These are phyloP conservation scores for Dissoconium aciculare DNA, from an alignment of 2,329 filamentous ascomycete species.

Conservation along the genomic window DNA sequence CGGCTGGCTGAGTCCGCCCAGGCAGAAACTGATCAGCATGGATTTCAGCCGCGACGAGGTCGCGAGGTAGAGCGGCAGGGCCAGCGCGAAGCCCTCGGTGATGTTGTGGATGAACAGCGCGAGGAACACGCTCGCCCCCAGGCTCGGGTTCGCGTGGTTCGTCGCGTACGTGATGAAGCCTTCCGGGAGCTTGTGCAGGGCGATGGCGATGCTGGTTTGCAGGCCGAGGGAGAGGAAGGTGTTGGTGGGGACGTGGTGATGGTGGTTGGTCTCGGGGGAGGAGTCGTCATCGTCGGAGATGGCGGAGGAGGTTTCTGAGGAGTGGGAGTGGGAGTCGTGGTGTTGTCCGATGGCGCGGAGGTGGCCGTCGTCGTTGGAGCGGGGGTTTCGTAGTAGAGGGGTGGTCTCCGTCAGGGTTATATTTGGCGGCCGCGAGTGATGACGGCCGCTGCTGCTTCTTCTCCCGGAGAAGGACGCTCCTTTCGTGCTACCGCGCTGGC, in stretches of 20 bases:
- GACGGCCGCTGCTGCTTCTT: slow-evolving; percentile 11
- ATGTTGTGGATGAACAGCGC: slow-evolving; percentile 97
- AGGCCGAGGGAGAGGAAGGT: slow-evolving; percentile 90
- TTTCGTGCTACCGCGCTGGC: slow-evolving; percentile 23
- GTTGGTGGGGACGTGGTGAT: slow-evolving; percentile 90
- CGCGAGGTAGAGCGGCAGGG: slow-evolving; percentile 81
- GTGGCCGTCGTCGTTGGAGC: slow-evolving; percentile 70
- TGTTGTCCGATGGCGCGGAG: not conserved
- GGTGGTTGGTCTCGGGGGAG: slow-evolving; percentile 39
- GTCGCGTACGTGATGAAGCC: slow-evolving; percentile 85
- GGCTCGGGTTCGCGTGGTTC: slow-evolving; percentile 79
- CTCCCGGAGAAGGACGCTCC: slow-evolving; percentile 5
- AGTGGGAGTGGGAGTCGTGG: not conserved
- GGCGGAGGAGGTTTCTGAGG: slow-evolving; percentile 1
- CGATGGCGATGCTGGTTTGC: slow-evolving; percentile 88
- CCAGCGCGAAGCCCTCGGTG: slow-evolving; percentile 89
- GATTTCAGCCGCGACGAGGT: slow-evolving; percentile 65
- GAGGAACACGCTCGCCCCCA: slow-evolving; percentile 86
- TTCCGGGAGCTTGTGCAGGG: slow-evolving; percentile 87
- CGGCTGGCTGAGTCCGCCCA: slow-evolving; percentile 80
- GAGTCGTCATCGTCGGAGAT: slow-evolving; percentile 5
- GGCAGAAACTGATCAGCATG: slow-evolving; percentile 66
- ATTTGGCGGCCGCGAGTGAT: slow-evolving; percentile 14
- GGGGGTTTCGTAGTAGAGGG: slow-evolving; percentile 46
- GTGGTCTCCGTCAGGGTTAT: slow-evolving; percentile 19